Conservation (phyloP, 805 yeast genomes). For the Yamadazyma sp. region DNA sequence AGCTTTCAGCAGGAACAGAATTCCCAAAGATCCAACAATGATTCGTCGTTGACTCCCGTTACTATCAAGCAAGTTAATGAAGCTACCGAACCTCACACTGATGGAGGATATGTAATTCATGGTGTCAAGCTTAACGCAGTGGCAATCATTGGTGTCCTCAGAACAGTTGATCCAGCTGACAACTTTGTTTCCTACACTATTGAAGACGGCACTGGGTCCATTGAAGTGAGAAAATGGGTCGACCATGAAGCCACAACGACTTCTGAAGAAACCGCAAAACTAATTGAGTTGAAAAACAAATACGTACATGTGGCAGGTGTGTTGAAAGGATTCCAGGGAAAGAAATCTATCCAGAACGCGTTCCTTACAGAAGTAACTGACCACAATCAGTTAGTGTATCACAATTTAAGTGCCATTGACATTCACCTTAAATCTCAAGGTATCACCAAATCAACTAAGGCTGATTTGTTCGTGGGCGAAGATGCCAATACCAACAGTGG, state of each 20-base stretch:
- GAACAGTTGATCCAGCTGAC: conserved; percentile 51
- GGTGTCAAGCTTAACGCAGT: conserved; percentile 64
- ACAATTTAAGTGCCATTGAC: conserved; percentile 62
- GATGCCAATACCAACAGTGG: conserved; percentile 17
- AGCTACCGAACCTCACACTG: conserved; percentile 60
- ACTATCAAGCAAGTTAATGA: conserved; percentile 73
- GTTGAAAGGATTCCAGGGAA: conserved; percentile 57
- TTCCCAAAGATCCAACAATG: conserved; percentile 26
- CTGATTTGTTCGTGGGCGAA: conserved; percentile 32
- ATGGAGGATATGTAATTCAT: conserved; percentile 61
- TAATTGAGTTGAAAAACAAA: conserved; percentile 45
- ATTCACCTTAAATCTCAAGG: conserved; percentile 58
- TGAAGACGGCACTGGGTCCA: conserved; percentile 75
- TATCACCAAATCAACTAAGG: conserved; percentile 21
- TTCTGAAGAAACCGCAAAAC: conserved; percentile 30
- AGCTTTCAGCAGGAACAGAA: conserved; percentile 23
- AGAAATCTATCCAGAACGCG: conserved; percentile 64
- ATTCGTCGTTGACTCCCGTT: conserved; percentile 52
- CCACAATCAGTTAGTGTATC: conserved; percentile 68
- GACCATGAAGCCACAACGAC: conserved; percentile 26
- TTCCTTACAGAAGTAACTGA: conserved; percentile 56
- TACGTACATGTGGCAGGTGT: conserved; percentile 58
- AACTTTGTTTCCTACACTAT: conserved; percentile 55
- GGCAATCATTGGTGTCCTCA: conserved; percentile 65
- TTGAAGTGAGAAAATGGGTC: conserved; percentile 65